Base-by-base conservation (phyloP, 768 basidiomycete species). In the Leucosporidium yakuticum region DNA sequence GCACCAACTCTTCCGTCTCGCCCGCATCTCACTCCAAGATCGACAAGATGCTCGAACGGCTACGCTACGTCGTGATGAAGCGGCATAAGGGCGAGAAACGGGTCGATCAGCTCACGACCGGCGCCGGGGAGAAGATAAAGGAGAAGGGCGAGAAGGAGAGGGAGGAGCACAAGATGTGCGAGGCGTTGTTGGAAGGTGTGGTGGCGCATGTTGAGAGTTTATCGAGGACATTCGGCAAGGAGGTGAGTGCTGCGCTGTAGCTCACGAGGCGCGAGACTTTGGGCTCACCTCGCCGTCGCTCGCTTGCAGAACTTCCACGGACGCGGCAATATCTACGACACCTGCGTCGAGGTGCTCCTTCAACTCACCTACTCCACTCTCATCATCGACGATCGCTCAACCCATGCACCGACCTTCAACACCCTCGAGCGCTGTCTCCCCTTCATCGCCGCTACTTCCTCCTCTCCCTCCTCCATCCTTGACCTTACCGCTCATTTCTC, bases 401-500 rank as follows among this genome's bases (percentile, higher is more conserved):
- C 71, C 17, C 60, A 63, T 34, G 9, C 58, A 1, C n/a, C 25
- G 6, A 31, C 62, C 4, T 60, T 54, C 57, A 58, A 63, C 8
- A 57, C 63, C 21, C 64, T 73, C 25, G 59, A 57, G 11, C 67
- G 71, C 4, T 49, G 56, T 0, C 55, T 73, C 8, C 58, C 73
- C 0, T 66, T 76, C 64, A 56, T 74, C 55, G 44, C 54, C 47
- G 32, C 60, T 7, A 8, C 57, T 9, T 25, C 32, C 25, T 50
- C 55, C 49, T n/a, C 58, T 4, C 23, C 36, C 50, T 47, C 51
- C 56, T 15, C 31, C 59, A 29, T 25, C 32, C 17, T 58, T 23
- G 47, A 54, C 20, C 61, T 68, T n/a, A 47, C 29, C 25, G 27
- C 47, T 31, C 12, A 50, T 39, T 77, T 79, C 39, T 76, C 76